Base-by-base conservation (phyloP, 495 filamentous ascomycete genomes). In the Podospora appendiculata region DNA sequence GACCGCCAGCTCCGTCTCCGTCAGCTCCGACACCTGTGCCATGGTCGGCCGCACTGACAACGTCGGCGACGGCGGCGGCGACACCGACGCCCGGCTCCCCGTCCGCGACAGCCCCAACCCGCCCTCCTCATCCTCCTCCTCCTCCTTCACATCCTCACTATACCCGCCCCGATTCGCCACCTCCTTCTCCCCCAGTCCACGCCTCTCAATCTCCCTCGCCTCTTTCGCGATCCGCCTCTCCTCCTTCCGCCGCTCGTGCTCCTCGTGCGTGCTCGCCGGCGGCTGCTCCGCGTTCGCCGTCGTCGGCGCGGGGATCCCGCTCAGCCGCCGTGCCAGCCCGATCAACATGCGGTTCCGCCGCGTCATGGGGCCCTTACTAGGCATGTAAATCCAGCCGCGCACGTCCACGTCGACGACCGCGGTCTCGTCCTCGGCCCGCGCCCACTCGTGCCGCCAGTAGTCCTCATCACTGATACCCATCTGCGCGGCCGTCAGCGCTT, bases 331-430 rank as follows among this genome's bases (percentile, higher is more conserved):
- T 10, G 91, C 90, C 2, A 96, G 69, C 3, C 90, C 88, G 51
- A 97, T 78, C 59, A 95, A 71, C 54, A 96, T 70, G 19, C 93
- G 81, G 55, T 96, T 91, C 66, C 90, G 89, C 45, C 91, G 75
- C 36, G 79, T 89, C 82, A 95, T 84, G n/a, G 87, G 90, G 0
- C 89, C 89, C 60, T 77, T 79, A 57, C 89, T 86, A 14, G 93
- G 93, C 52, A 83, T 76, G 61, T 92, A 96, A 43, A 96, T 78
- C 93, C 94, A 99, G 17, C 93, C 93, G 49, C 91, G 79, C 13
- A 97, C 87, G 66, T 99, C 92, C 3, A 96, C 89, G 65, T 94
- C 90, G 4, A 95, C 88, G 13, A 96, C 71, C 11, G 89, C 87
- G 61, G 86, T 85, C 50, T 88, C 85, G 41, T 88, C 82, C 62